Percentiles rank a stretch among this genome's conserved stretches.
phyloP scores from a whole-genome alignment of 2,329 filamentous ascomycete species.

The Aspergillus pseudoterreus region DNA sequence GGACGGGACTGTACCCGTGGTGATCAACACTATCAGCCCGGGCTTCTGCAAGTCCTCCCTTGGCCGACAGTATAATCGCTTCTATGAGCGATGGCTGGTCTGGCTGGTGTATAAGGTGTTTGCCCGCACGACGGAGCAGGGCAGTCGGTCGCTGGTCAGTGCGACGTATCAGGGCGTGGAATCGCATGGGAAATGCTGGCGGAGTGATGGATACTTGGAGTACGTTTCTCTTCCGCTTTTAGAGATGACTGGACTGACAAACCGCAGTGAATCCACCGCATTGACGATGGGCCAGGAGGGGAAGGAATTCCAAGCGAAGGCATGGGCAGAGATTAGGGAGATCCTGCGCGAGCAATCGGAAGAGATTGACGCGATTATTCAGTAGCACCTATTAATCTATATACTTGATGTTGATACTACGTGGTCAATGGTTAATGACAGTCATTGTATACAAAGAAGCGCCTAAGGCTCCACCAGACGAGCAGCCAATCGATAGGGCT shows the following conservation, averaged over 20 bases:
- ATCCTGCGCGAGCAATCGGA: constrained; percentile 25
- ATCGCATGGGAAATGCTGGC: constrained; percentile 44
- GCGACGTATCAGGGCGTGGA: constrained; percentile 41
- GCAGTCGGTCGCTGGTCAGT: constrained; percentile 42
- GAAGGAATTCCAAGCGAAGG: constrained; percentile 31
- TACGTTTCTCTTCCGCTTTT: constrained; percentile 17
- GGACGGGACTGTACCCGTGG: constrained; percentile 35
- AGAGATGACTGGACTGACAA: constrained; percentile 10
- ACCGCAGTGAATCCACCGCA: constrained; percentile 29
- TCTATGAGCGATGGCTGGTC: constrained; percentile 31
- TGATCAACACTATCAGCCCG: constrained; percentile 45
- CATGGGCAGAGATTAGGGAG: constrained; percentile 41
- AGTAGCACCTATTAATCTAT: neutral
- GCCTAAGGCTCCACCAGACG: no score
- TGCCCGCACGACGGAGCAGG: constrained; percentile 42
- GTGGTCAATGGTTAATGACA: neutral
- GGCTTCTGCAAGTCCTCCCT: constrained; percentile 43
- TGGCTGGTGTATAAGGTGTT: constrained; percentile 37
- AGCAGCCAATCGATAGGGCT: constrained; percentile 3
- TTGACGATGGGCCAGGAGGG: constrained; percentile 33
- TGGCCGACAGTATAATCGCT: constrained; percentile 36
- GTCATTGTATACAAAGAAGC: no score
- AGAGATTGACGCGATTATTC: constrained; percentile 14
- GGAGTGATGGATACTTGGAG: constrained; percentile 37
- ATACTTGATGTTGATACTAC: neutral